These are phyloP conservation scores for Aureobasidium lini DNA, from an alignment of 2,329 filamentous ascomycete genomes.

Conservation along the genomic window DNA sequence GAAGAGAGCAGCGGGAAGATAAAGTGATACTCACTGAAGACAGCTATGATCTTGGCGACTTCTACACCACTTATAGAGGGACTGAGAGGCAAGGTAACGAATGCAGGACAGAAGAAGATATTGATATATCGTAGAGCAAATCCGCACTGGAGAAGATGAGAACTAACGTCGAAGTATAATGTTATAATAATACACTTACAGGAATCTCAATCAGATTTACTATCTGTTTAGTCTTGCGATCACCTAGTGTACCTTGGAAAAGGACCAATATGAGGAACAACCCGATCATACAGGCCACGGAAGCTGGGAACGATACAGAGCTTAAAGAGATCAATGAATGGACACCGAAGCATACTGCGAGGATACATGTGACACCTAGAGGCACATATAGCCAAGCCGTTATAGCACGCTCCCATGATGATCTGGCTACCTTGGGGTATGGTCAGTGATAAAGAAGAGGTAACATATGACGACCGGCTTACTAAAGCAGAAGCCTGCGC, in stretches of 20 bases:
- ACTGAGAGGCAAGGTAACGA: slow-evolving; percentile 52
- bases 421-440: slow-evolving; percentile 28
- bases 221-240: slow-evolving; percentile 41
- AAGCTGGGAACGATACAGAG: slow-evolving; percentile 51
- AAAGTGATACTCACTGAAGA: slow-evolving; percentile 43
- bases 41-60: slow-evolving; percentile 51
- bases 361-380: slow-evolving; percentile 31
- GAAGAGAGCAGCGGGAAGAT: neutral
- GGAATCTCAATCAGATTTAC: slow-evolving; percentile 48
- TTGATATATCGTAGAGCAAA: slow-evolving; percentile 54
- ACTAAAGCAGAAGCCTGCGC: slow-evolving; percentile 9
- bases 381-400: slow-evolving; percentile 46
- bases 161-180: slow-evolving; percentile 15
- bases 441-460: neutral
- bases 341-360: slow-evolving; percentile 36
- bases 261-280: slow-evolving; percentile 46
- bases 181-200: slow-evolving; percentile 28
- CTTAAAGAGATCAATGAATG: slow-evolving; percentile 37
- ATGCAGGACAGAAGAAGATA: slow-evolving; percentile 52
- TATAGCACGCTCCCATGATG: slow-evolving; percentile 22
- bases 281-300: slow-evolving; percentile 51
- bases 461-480: neutral
- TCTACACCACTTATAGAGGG: slow-evolving; percentile 47
- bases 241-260: slow-evolving; percentile 42
- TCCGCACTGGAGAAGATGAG: slow-evolving; percentile 37